Evolutionary conservation across 2,329 filamentous ascomycete species (phyloP), one percentile per base, ranked within the genome.

Genomic region (Sclerotinia spermophila): DNA sequence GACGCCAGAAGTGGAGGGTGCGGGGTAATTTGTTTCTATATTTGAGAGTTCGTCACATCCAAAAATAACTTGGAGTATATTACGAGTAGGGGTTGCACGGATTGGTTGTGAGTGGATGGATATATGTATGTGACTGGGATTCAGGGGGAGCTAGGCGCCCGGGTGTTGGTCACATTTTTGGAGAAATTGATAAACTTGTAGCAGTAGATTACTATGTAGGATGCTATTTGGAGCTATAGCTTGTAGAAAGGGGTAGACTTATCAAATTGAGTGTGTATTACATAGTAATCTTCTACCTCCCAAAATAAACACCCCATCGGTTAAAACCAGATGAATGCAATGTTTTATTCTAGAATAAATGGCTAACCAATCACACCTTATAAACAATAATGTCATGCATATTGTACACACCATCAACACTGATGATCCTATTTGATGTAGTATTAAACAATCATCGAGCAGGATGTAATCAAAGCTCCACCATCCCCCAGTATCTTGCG

Each of bases 11-110:
- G 27, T 48, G 30, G 19, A 21, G 24, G 19, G 24, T 35, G 42
- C 60, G 60, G 42, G 60, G 60, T 62, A 62, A n/a, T 24, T 48
- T 48, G 42, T 62, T 62, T 62, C 60, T 62, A 62, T 62, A 48
- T 48, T 45, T 62, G 27, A 62, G 10, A 27, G 21, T 64, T 64
- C 60, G 13, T 64, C 60, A 64, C 60, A 64, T 64, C 60, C 21
- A n/a, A 48, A 64, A 64, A 64, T 64, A 64, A 35, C 44, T 48
- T 13, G 42, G 10, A 13, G 21, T 44, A 7, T 38, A 51, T 51
- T 8, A n/a, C 5, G 2, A 30, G 21, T 24, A 42, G 38, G 35
- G 58, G 38, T 38, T 48, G 60, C 60, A 64, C 60, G 30, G 30
- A 64, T 48, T 24, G 21, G 8, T 6, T 24, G 35, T 58, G 48